Evolutionary conservation across 2,329 filamentous ascomycete species (phyloP).

Genomic region (Pezicula rhizophila): DNA sequence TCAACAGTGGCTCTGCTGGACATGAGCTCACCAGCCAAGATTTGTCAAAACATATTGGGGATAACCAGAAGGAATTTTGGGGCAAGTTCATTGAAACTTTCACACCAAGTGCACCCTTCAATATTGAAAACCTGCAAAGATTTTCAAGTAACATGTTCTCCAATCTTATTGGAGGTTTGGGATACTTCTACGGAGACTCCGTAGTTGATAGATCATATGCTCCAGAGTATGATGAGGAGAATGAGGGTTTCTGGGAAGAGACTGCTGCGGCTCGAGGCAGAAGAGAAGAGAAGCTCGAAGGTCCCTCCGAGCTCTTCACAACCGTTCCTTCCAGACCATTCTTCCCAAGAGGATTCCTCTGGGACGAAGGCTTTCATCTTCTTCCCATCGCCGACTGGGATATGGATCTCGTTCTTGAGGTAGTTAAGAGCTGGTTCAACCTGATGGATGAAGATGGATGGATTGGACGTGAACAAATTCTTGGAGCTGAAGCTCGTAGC

Average conservation of each 20-base stretch:
- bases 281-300: constrained; percentile 64
- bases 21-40: constrained; percentile 52
- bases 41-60: constrained; percentile 63
- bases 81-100: constrained; percentile 70
- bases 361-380: constrained; percentile 97
- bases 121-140: constrained; percentile 61
- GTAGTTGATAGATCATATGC: constrained; percentile 87
- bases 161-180: constrained; percentile 88
- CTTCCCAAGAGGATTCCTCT: constrained; percentile 93
- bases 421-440: constrained; percentile 92
- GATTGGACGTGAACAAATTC: constrained; percentile 94
- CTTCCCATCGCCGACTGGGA: constrained; percentile 92
- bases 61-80: constrained; percentile 61
- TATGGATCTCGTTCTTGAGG: constrained; percentile 76
- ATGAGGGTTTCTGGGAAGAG: constrained; percentile 93
- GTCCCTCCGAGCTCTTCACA: constrained; percentile 83
- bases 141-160: constrained; percentile 92
- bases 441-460: constrained; percentile 96
- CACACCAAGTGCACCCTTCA: constrained; percentile 70
- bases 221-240: constrained; percentile 90
- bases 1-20: constrained; percentile 67
- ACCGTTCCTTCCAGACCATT: constrained; percentile 89
- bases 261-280: constrained; percentile 71
- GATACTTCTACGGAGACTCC: constrained; percentile 87
- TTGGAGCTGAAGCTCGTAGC: constrained; percentile 84